Evolutionary conservation across 2,329 filamentous ascomycete species (phyloP).

Genomic region (Fusarium armeniacum): DNA sequence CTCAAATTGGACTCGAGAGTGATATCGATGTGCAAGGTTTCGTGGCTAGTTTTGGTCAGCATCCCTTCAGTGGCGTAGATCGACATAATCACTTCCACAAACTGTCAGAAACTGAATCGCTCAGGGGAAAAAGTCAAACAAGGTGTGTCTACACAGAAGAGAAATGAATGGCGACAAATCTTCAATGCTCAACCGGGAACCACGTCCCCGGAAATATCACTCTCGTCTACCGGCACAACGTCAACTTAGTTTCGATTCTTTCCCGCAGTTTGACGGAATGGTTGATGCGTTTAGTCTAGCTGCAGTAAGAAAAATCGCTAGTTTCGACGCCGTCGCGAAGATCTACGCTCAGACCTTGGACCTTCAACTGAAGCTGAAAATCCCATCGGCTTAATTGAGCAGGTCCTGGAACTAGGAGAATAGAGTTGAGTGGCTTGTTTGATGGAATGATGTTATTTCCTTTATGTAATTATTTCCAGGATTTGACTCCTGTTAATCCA

Average conservation of each 20-base stretch:
- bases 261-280: background rate
- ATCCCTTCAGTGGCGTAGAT: background rate
- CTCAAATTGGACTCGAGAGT: background rate
- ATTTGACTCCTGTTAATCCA: conserved; percentile 11
- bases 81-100: background rate
- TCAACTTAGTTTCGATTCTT: background rate
- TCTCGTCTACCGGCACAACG: background rate
- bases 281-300: background rate
- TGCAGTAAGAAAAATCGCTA: background rate
- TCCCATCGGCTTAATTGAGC: background rate
- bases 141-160: background rate
- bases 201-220: conserved; percentile 12
- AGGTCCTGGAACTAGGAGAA: background rate
- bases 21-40: background rate
- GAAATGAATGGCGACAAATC: background rate
- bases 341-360: background rate
- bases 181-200: background rate
- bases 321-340: background rate
- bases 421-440: conserved; percentile 8
- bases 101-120: conserved; percentile 1
- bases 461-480: conserved; percentile 3
- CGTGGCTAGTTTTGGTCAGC: background rate
- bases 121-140: conserved; percentile 9
- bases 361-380: conserved; percentile 1
- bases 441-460: background rate